A percentile compares a stretch with the other conserved stretches of the same genome.
Evolutionary conservation across 2,329 filamentous ascomycete genomes (phyloP).

Genomic region (Parafenestella ontariensis): DNA sequence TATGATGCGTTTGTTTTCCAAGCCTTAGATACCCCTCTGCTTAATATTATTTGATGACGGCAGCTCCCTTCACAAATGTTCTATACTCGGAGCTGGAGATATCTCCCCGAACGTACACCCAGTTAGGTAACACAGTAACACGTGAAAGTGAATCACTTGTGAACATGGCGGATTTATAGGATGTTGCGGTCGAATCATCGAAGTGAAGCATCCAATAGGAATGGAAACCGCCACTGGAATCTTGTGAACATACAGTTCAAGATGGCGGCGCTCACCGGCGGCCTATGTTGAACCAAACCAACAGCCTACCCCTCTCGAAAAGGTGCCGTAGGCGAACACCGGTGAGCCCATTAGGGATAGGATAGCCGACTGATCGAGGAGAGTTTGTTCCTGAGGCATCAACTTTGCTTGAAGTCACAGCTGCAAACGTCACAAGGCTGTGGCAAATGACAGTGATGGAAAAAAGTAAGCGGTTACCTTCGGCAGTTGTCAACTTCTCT

Average conservation of each 20-base stretch:
- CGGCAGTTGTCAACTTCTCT: not conserved
- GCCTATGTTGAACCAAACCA: too few species aligned
- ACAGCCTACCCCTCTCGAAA: not conserved
- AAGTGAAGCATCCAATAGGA: not conserved
- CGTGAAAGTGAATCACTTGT: not conserved
- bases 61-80: too few species aligned
- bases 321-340: not conserved
- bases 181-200: too few species aligned
- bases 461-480: not conserved
- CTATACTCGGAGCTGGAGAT: not conserved
- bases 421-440: not conserved
- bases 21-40: constrained; percentile 21
- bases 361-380: too few species aligned
- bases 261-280: not conserved
- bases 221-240: not conserved
- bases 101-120: not conserved
- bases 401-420: not conserved
- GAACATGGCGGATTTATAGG: not conserved
- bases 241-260: not conserved
- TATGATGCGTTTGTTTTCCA: constrained; percentile 16
- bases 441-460: too few species aligned
- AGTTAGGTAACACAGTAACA: not conserved
- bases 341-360: not conserved
- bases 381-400: not conserved
- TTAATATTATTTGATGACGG: not conserved